Conservation (phyloP, 2,329 filamentous ascomycete genomes). For the Rhytidhysteron rufulum region DNA sequence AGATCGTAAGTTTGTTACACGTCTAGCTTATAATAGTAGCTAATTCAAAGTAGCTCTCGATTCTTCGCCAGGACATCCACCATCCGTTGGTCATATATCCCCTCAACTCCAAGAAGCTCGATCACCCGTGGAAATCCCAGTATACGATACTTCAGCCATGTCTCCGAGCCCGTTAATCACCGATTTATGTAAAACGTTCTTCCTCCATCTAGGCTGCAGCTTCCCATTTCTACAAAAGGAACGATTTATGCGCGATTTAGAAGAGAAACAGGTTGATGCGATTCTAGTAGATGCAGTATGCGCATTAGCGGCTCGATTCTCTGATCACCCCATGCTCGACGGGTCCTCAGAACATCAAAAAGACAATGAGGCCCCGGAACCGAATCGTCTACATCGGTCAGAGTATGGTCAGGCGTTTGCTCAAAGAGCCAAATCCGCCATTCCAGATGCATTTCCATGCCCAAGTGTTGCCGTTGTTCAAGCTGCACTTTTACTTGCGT, state of each 20-base stretch:
- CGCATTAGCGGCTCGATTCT: constrained; percentile 77
- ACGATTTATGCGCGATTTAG: constrained; percentile 70
- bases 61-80: constrained; percentile 31
- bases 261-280: constrained; percentile 75
- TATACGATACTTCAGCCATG: constrained; percentile 71
- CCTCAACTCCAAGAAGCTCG: constrained; percentile 37
- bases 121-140: constrained; percentile 50
- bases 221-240: constrained; percentile 76
- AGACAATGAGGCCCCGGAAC: constrained; percentile 14
- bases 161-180: constrained; percentile 73
- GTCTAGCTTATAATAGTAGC: not conserved
- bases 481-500: constrained; percentile 77
- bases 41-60: constrained; percentile 18
- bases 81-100: constrained; percentile 19
- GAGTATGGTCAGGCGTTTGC: constrained; percentile 76
- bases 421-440: constrained; percentile 75
- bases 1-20: constrained; percentile 26
- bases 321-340: constrained; percentile 53
- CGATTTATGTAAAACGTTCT: constrained; percentile 75
- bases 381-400: constrained; percentile 41
- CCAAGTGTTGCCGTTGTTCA: constrained; percentile 81
- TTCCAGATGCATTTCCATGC: constrained; percentile 78
- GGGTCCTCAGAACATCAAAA: constrained; percentile 49
- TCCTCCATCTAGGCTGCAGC: constrained; percentile 76
- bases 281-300: constrained; percentile 87